Conservation (phyloP, 2,329 filamentous ascomycete species). For the Ceratocystis cacaofunesta region DNA sequence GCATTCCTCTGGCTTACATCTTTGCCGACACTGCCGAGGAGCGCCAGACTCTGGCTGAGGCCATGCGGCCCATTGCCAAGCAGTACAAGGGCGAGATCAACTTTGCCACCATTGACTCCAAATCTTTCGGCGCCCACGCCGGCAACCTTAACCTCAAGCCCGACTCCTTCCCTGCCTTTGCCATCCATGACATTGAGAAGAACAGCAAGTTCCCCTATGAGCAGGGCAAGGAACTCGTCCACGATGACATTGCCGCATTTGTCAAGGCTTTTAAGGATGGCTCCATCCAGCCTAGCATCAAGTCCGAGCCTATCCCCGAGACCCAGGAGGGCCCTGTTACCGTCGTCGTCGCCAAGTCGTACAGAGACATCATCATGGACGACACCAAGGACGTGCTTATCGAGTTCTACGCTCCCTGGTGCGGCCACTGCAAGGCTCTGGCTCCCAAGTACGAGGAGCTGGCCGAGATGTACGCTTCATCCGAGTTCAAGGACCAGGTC, state of each 20-base stretch:
- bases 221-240: constrained; percentile 63
- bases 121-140: constrained; percentile 84
- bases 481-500: constrained; percentile 69
- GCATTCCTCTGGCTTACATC: constrained; percentile 90
- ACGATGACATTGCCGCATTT: constrained; percentile 59
- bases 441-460: constrained; percentile 96
- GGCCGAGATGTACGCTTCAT: constrained; percentile 57
- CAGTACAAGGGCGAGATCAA: constrained; percentile 89
- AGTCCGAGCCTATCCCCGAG: constrained; percentile 94
- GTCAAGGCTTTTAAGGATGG: constrained; percentile 72
- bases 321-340: constrained; percentile 78
- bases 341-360: constrained; percentile 83
- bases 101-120: constrained; percentile 95
- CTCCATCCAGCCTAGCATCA: constrained; percentile 91
- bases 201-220: constrained; percentile 96
- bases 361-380: constrained; percentile 80
- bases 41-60: constrained; percentile 60
- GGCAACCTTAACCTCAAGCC: constrained; percentile 93
- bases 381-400: constrained; percentile 92
- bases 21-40: constrained; percentile 88
- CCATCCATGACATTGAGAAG: constrained; percentile 88
- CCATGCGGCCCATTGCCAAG: constrained; percentile 74
- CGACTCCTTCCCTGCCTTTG: constrained; percentile 91
- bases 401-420: constrained; percentile 99
- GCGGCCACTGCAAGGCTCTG: constrained; percentile 97